Evolutionary conservation across 192 early-diverging fungal genomes (phyloP), one percentile per base, ranked within the genome.

Genomic region (Coemansia reversa): DNA sequence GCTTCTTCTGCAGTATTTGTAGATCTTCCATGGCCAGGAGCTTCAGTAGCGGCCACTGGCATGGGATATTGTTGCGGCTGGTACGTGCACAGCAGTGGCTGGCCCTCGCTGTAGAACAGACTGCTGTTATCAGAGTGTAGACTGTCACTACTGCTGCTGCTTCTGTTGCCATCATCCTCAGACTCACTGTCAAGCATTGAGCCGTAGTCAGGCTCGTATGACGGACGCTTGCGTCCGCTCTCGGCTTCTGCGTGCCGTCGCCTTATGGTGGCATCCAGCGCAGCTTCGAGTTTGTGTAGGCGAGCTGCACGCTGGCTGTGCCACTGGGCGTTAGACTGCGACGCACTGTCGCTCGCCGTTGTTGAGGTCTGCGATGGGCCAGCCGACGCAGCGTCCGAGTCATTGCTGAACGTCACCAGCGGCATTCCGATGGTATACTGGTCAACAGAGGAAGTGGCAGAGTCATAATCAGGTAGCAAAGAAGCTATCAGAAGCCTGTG

Each of bases 11-110:
- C 32, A 7, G 62, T 8, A 33, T 29, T 18, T 23, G 54, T 32
- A 7, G 66, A 62, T n/a, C 73, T 60, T 52, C 65, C 61, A 19
- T 27, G 30, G 50, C 16, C 50, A 27, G 30, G 16, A 42, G 51
- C 20, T 5, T 51, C 22, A 30, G 61, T 25, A 19, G 57, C 51
- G 1, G 49, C 19, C 5, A 35, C 35, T 9, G 35, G 35, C 35
- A 52, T 45, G 7, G 62, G 62, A 29, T 48, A 47, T 19, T 35
- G 30, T 1, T 60, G 72, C 20, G 72, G 77, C 62, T 75, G 72
- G 62, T 74, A 74, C 12, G 77, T 72, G 58, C 69, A 70, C 63
- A 80, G 54, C 19, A 80, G 69, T 16, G 77, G 72, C 65, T 69
- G 77, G 29, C 77, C 77, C 59, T 80, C 77, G 62, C 60, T 57